Conservation (phyloP, 2,329 filamentous ascomycete species). For the Tympanopsis confertula region DNA sequence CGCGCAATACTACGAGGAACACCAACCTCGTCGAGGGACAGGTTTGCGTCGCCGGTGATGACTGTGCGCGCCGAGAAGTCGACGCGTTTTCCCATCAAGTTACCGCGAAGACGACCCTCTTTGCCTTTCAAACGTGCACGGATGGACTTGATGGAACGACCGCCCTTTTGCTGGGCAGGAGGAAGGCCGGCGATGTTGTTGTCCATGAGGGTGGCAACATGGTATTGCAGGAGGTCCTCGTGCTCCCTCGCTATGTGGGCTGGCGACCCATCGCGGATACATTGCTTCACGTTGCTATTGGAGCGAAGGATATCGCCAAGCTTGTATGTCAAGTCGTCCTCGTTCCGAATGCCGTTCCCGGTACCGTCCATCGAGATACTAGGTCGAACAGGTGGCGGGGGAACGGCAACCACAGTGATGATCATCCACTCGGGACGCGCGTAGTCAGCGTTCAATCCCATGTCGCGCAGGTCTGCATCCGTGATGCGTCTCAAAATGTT, state of each 20-base stretch:
- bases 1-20: constrained; percentile 88
- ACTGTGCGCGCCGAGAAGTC: constrained; percentile 99
- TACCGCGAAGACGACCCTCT: constrained; percentile 91
- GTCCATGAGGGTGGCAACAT: constrained; percentile 98
- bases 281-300: constrained; percentile 86
- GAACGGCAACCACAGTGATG: constrained; percentile 85
- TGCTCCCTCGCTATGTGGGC: constrained; percentile 87
- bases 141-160: constrained; percentile 90
- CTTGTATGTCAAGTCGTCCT: constrained; percentile 99
- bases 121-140: constrained; percentile 96
- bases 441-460: constrained; percentile 89
- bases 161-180: constrained; percentile 90
- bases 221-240: constrained; percentile 83
- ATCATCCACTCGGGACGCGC: constrained; percentile 98
- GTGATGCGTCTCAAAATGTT: constrained; percentile 78
- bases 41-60: constrained; percentile 95
- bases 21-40: constrained; percentile 92
- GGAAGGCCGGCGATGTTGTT: constrained; percentile 96
- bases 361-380: constrained; percentile 96
- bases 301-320: constrained; percentile 95
- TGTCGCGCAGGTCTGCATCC: constrained; percentile 68
- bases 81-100: constrained; percentile 98
- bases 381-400: constrained; percentile 86
- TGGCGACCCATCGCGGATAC: constrained; percentile 81
- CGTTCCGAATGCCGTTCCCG: constrained; percentile 80